Conservation (phyloP, 345 rosid species). For the Alliaria petiolata region DNA sequence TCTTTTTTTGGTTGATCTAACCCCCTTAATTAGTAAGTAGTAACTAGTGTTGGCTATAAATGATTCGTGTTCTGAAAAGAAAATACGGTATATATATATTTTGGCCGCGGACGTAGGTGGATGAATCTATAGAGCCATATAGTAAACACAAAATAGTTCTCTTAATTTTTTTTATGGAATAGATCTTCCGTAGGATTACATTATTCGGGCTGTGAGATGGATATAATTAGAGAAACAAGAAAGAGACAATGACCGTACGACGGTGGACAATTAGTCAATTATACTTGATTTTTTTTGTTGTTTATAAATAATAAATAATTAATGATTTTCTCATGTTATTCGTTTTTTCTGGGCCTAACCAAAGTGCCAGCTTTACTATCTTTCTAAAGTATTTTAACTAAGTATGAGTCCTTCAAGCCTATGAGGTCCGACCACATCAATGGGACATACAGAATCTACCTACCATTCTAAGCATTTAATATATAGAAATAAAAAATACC, state of each 20-base stretch:
- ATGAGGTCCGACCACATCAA: conserved; percentile 25
- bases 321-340: conserved; percentile 22
- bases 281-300: conserved; percentile 15
- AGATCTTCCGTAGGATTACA: conserved; percentile 13
- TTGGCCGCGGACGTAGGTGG: no score
- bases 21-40: no score
- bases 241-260: conserved; percentile 30
- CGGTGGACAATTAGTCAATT: conserved; percentile 13
- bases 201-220: neutral
- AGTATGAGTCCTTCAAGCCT: conserved; percentile 11
- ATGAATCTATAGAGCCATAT: conserved; percentile 14
- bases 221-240: conserved; percentile 9
- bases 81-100: no score
- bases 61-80: no score
- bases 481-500: neutral
- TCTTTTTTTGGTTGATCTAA: neutral
- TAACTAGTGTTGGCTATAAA: no score
- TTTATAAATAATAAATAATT: neutral
- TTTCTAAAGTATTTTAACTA: neutral
- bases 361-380: conserved; percentile 18
- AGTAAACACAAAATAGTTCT: neutral
- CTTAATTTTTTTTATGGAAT: neutral
- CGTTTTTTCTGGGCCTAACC: no score
- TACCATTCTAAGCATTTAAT: conserved; percentile 19
- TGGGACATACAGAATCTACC: conserved; percentile 31